Evolutionary conservation across 208 protist species (phyloP), one percentile per base, ranked within the genome.

Genomic region (Acanthamoeba healyi): DNA sequence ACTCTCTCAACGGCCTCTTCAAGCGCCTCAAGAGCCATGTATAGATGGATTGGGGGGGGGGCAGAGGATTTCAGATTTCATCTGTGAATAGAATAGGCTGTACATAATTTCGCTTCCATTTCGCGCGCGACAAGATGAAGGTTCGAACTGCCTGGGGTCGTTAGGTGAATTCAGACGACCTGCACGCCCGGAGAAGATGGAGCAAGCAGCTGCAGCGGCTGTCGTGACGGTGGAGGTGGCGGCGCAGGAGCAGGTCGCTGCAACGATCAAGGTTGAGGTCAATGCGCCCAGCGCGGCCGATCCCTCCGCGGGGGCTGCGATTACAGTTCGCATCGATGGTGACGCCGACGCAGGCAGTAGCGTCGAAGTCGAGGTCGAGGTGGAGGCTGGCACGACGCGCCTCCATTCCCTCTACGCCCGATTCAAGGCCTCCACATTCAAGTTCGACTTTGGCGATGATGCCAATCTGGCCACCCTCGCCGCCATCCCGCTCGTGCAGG

Each of bases 401-500:
- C 77, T 86, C 10, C 15, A 58, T 2, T 49, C 77, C 32, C 77
- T 86, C 15, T 86, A 86, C 15, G 77, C 77, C 26, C 44, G 77
- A 22, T 86, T 86, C 77, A 86, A 86, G 44, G 77, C 40, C 0
- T 86, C 77, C 7, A 40, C 77, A 22, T 58, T 86, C 7, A 40
- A 10, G 2, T 86, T 86, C 44, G 77, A 86, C 26, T 91, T 91
- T 24, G 22, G 19, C 0, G 84, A 91, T 91, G 84, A 91, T 32
- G 54, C 17, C 34, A 91, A 91, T 26, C 46, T 91, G 26, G 58
- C 51, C 24, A 91, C 84, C 15, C 84, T 91, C 38, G 61, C 58
- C 40, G 46, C 58, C 40, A 42, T 91, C n/a, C 84, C 84, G 0
- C 46, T 91, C 32, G 51, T 65, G 24, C 84, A 91, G 34, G 12